phyloP scores from a whole-genome alignment of 768 basidiomycete species.

The Suillus luteus region DNA sequence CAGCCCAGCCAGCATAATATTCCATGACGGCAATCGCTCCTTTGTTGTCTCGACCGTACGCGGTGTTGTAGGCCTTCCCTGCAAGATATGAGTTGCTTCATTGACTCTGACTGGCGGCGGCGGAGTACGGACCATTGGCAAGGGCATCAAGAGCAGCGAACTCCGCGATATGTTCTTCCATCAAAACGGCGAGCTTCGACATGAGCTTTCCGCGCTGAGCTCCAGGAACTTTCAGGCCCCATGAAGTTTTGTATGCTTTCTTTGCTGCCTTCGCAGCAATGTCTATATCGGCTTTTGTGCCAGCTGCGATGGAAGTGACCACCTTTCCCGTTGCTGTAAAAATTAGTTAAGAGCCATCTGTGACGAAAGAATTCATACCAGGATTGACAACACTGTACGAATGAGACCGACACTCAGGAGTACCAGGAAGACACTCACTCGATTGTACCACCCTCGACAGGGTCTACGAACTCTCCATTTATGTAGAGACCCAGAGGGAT shows the following conservation, averaged over 20 bases:
- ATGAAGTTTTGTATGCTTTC: constrained; percentile 54
- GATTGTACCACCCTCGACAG: constrained; percentile 53
- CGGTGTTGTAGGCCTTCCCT: constrained; percentile 15
- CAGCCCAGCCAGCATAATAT: constrained; percentile 66
- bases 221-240: constrained; percentile 63
- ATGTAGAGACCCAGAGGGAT: constrained; percentile 73
- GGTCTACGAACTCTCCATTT: constrained; percentile 51
- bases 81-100: neutral
- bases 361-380: constrained; percentile 28
- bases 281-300: constrained; percentile 66
- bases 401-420: constrained; percentile 6
- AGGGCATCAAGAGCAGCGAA: constrained; percentile 69
- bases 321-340: constrained; percentile 59
- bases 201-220: constrained; percentile 53
- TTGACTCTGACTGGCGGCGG: constrained; percentile 4
- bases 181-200: constrained; percentile 60
- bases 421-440: constrained; percentile 47
- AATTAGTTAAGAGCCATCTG: neutral
- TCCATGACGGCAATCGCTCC: constrained; percentile 40
- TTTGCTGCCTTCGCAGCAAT: constrained; percentile 64
- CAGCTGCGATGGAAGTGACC: constrained; percentile 56
- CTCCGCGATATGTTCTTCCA: constrained; percentile 59
- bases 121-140: constrained; percentile 52
- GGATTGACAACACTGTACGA: constrained; percentile 55
- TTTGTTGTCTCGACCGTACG: constrained; percentile 13